Evolutionary conservation across 2,329 filamentous ascomycete genomes (phyloP).

Genomic region (Calonectria pauciramosa): DNA sequence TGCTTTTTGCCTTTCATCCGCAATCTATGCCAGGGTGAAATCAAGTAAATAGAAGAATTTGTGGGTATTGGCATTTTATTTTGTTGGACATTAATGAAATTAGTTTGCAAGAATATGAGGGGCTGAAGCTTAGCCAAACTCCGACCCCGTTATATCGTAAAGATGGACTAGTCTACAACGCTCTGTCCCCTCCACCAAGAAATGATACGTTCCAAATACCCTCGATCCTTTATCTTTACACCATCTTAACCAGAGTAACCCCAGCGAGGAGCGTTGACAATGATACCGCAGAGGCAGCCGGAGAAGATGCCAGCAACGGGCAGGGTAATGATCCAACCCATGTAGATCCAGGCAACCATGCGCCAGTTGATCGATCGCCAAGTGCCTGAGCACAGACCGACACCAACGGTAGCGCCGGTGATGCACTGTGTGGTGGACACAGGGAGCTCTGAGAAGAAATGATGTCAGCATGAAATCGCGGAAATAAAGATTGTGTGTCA

Average conservation of each 20-base stretch:
- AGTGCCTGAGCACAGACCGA: conserved; percentile 72
- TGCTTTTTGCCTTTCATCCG: no score
- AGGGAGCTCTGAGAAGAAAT: conserved; percentile 60
- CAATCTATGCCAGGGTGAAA: no score
- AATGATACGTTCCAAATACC: conserved; percentile 3
- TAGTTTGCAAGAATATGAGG: not conserved
- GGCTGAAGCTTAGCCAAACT: not conserved
- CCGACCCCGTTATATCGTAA: not conserved
- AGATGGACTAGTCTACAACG: not conserved
- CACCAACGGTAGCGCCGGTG: conserved; percentile 73
- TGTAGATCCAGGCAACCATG: conserved; percentile 72
- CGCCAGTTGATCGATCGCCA: conserved; percentile 74
- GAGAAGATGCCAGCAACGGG: conserved; percentile 69
- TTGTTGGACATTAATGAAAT: conserved; percentile 2
- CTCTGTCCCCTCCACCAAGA: not conserved
- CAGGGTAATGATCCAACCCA: conserved; percentile 73
- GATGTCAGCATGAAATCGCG: conserved; percentile 12
- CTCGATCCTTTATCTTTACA: not conserved
- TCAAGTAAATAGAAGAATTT: not conserved
- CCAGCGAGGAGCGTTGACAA: conserved; percentile 72
- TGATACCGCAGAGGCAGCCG: conserved; percentile 72
- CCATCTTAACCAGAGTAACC: conserved; percentile 36
- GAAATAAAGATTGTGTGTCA: not conserved
- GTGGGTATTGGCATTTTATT: conserved; percentile 2
- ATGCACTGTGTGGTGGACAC: conserved; percentile 77